Evolutionary conservation across 768 basidiomycete genomes (phyloP), one percentile per base, ranked within the genome.

Genomic region (Mycena vulgaris): DNA sequence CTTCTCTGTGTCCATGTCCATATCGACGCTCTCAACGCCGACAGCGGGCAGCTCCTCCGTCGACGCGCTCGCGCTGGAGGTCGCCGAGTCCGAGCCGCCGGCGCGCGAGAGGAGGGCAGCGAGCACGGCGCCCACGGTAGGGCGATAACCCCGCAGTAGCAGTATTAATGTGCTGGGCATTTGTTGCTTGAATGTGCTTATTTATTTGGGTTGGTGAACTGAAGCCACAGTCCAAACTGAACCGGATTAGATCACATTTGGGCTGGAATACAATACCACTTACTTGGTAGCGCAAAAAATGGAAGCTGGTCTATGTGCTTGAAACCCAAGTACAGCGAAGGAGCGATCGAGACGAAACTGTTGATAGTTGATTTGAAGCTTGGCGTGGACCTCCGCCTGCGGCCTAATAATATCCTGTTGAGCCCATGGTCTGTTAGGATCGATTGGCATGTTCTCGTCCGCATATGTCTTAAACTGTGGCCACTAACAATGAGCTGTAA

Each of bases 391-490:
- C 21, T 61, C 21, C 21, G 59, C 59, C 45, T 61, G 45, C 2
- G 45, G 45, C 45, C 45, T 47, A 19, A 23, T 19, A 19, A 17
- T 2, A n/a, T n/a, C 39, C 57, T 58, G 35, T 14, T 30, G 10
- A 28, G 23, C 5, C 45, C 19, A 23, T 37, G n/a, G 16, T 40
- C 14, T 25, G n/a, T 40, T 27, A 13, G 35, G 45, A 48, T 48
- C 47, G 7, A 25, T 5, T n/a, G n/a, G 47, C 45, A n/a, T 16
- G 21, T 23, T n/a, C n/a, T 16, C 47, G 30, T 19, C 30, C 2
- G 30, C 45, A 25, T 47, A 61, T 9, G 59, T 61, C 48, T 17
- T 61, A 31, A 61, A 61, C 59, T 61, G 42, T 5, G n/a, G n/a
- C n/a, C 39, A 3, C 21, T 1, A 27, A 27, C 8, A 27, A 23